Conservation (phyloP, 768 basidiomycete species). For the Hysterangium stoloniferum region DNA sequence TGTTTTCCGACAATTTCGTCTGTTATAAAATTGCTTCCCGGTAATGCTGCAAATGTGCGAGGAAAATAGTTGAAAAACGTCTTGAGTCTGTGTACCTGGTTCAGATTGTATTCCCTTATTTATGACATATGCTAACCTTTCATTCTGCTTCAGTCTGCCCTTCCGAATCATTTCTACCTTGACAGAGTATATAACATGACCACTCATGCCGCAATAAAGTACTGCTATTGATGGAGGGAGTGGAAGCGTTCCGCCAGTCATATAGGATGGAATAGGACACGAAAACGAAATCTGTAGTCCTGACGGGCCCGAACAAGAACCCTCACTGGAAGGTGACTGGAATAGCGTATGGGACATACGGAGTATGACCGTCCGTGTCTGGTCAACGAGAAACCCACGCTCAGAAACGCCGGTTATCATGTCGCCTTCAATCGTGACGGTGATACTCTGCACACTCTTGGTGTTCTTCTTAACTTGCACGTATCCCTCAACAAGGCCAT, state of each 20-base stretch:
- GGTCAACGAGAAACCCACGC: constrained; percentile 21
- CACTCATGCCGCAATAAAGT: constrained; percentile 23
- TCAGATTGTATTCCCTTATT: not conserved
- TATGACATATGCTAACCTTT: not conserved
- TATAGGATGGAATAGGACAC: constrained; percentile 31
- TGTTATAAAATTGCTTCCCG: too few relatives aligned
- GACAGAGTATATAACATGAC: constrained; percentile 30
- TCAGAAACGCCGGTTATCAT: constrained; percentile 28
- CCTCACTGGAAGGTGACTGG: constrained; percentile 15
- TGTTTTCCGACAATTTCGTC: not conserved
- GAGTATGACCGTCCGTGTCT: constrained; percentile 22
- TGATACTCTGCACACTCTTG: constrained; percentile 30
- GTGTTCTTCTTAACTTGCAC: constrained; percentile 28
- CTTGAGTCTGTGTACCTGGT: constrained; percentile 2
- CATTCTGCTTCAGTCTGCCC: constrained; percentile 16
- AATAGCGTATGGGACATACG: constrained; percentile 24
- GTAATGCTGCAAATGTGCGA: constrained; percentile 4
- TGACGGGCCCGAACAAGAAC: constrained; percentile 14
- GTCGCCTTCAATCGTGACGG: constrained; percentile 33
- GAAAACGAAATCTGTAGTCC: constrained; percentile 28
- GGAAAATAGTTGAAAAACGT: constrained; percentile 9
- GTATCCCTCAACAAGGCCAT: constrained; percentile 33
- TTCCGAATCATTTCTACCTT: constrained; percentile 33
- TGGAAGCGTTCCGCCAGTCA: constrained; percentile 20
- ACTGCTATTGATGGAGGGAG: constrained; percentile 34